Evolutionary conservation across 1,139 yeast species (phyloP), one percentile per base, ranked within the genome.

Genomic region (Komagataea norvegica): DNA sequence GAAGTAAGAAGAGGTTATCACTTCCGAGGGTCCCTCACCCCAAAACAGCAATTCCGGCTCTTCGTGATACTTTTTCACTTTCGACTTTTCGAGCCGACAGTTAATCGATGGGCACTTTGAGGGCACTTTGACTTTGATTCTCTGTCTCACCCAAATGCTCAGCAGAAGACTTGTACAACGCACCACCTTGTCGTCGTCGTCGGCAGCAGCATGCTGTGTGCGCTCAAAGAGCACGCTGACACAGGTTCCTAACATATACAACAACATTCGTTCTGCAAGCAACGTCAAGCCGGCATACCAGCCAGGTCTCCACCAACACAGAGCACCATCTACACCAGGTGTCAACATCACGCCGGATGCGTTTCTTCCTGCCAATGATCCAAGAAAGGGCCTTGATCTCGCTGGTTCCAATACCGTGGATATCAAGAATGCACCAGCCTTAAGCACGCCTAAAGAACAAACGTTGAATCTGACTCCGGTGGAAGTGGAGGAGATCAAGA

Each of bases 341-440:
- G 10, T 47, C 48, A 37, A 49, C 25, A 47, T 57, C 36, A 86
- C 95, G 0, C 94, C 95, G 24, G 72, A 71, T 45, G 78, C 79
- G 5, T 86, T 86, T 56, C 62, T 86, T 38, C 95, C 95, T 3
- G 52, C 61, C 3, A 52, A 60, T 8, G 93, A 84, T 54, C 77
- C 77, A 23, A 72, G 94, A 51, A 70, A 67, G 42, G 61, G 58
- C 3, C 60, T 65, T 25, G 59, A 49, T 7, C 32, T 53, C 3
- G 57, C 57, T 25, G 59, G 60, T n/a, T 64, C 64, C 48, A 45
- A 49, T 4, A 33, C 26, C n/a, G 37, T 51, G 7, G 66, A 71
- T 38, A 53, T 74, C 33, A 57, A 61, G n/a, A 65, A 70, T 46
- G 79, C 79, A 67, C 87, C 87, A 27, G 47, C 61, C 4, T 50